Evolutionary conservation across 345 rosid genomes (phyloP).

Genomic region (Heritiera fomes): DNA sequence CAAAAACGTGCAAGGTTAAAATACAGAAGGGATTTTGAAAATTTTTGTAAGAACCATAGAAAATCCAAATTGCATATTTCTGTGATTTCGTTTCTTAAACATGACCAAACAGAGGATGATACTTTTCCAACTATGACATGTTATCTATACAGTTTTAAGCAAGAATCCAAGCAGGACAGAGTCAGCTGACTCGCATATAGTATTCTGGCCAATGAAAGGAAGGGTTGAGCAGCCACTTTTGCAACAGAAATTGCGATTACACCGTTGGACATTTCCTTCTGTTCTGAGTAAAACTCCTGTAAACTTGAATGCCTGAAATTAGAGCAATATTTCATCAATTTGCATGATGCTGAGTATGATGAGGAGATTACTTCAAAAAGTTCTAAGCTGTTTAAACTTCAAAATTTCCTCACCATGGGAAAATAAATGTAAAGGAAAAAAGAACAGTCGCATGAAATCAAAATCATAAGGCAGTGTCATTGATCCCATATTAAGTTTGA

Average conservation of each 20-base stretch:
- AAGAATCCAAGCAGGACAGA: background rate
- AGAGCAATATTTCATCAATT: conserved; percentile 9
- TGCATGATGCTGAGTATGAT: background rate
- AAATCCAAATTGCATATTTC: too few relatives aligned
- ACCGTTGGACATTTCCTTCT: conserved; percentile 63
- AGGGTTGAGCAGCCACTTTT: conserved; percentile 59
- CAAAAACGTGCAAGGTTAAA: too few relatives aligned
- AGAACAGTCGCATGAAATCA: too few relatives aligned
- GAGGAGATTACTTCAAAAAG: background rate
- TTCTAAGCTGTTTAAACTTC: background rate
- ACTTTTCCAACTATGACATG: too few relatives aligned
- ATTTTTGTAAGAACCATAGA: too few relatives aligned
- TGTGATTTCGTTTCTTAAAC: too few relatives aligned
- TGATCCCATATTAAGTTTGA: too few relatives aligned
- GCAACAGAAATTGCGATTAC: conserved; percentile 61
- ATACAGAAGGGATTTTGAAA: too few relatives aligned
- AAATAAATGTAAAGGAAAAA: background rate
- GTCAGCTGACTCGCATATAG: conserved; percentile 50
- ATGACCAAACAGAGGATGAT: too few relatives aligned
- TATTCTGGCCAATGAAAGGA: conserved; percentile 50
- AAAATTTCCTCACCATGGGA: background rate
- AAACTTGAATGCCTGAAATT: conserved; percentile 54
- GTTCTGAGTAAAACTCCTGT: conserved; percentile 68
- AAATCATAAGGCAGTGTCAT: too few relatives aligned
- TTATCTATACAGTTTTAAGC: background rate